Evolutionary conservation across 352 stramenopile genomes (phyloP).

Genomic region (Phytophthora macrochlamydospora): DNA sequence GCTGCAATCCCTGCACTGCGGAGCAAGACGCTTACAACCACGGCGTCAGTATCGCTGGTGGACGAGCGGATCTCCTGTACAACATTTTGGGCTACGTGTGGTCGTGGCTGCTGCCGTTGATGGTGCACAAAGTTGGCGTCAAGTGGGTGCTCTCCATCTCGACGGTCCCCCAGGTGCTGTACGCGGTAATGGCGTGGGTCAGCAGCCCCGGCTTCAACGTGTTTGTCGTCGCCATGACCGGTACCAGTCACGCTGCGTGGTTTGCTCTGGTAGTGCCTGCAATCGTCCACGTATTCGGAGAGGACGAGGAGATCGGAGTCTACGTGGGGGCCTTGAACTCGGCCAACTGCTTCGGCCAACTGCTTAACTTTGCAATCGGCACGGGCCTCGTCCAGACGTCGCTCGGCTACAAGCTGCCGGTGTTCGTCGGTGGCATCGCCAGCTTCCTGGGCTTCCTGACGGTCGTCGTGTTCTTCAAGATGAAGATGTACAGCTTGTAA

Average conservation of each 20-base stretch:
- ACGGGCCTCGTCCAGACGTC: conserved; percentile 35
- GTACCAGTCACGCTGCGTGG: conserved; percentile 40
- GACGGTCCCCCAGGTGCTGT: conserved; percentile 38
- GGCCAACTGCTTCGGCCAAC: conserved; percentile 46
- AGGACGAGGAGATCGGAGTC: conserved; percentile 44
- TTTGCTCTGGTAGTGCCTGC: conserved; percentile 53
- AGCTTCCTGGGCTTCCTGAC: conserved; percentile 36
- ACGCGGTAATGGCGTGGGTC: conserved; percentile 42
- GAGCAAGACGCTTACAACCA: conserved; percentile 46
- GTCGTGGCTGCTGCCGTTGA: conserved; percentile 41
- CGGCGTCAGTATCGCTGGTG: conserved; percentile 45
- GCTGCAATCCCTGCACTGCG: conserved; percentile 37
- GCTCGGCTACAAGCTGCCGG: conserved; percentile 42
- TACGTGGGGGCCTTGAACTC: conserved; percentile 56
- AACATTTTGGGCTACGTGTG: conserved; percentile 44
- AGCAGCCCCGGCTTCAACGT: conserved; percentile 25
- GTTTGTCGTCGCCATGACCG: conserved; percentile 34
- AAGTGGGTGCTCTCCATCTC: conserved; percentile 42
- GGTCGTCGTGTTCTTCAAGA: conserved; percentile 39
- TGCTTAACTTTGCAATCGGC: conserved; percentile 42
- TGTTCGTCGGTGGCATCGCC: conserved; percentile 43
- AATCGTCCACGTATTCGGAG: conserved; percentile 51
- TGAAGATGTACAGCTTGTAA: conserved; percentile 51
- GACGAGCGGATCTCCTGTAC: conserved; percentile 44
- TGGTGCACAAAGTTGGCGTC: conserved; percentile 43